These are phyloP conservation scores for Triglochin maritima DNA, from an alignment of 106 monocot genomes.

Conservation along the genomic window DNA sequence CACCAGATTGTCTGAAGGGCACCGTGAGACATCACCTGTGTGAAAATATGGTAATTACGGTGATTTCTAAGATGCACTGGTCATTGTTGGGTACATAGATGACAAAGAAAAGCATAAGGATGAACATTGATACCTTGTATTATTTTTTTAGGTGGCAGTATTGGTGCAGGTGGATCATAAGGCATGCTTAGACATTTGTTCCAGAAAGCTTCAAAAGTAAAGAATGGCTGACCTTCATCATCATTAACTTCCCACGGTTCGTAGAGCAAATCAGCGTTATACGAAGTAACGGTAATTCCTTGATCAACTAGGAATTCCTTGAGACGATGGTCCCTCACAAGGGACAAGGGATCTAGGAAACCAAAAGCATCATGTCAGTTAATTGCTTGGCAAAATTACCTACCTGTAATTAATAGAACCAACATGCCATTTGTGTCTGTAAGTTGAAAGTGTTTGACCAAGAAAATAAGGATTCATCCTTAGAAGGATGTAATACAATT, in stretches of 20 bases:
- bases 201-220: slow-evolving; percentile 75
- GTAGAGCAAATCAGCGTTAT: slow-evolving; percentile 88
- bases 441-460: too few species aligned
- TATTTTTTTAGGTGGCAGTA: slow-evolving; percentile 76
- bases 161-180: slow-evolving; percentile 69
- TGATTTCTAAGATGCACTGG: background rate
- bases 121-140: slow-evolving; percentile 27
- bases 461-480: too few species aligned
- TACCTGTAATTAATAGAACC: too few species aligned
- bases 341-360: slow-evolving; percentile 76
- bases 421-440: too few species aligned
- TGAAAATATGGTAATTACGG: background rate
- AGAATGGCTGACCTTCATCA: slow-evolving; percentile 53
- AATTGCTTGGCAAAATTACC: too few species aligned
- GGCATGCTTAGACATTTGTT: slow-evolving; percentile 92
- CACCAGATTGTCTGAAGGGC: slow-evolving; percentile 52
- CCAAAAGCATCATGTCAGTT: too few species aligned
- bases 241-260: slow-evolving; percentile 97
- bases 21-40: slow-evolving; percentile 53
- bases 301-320: slow-evolving; percentile 50
- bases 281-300: slow-evolving; percentile 64
- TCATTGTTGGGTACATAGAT: background rate
- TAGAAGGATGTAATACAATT: too few species aligned
- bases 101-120: background rate
- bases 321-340: slow-evolving; percentile 73